Conservation (phyloP, 352 stramenopile genomes). For the Globisporangium rhizosaccharum region DNA sequence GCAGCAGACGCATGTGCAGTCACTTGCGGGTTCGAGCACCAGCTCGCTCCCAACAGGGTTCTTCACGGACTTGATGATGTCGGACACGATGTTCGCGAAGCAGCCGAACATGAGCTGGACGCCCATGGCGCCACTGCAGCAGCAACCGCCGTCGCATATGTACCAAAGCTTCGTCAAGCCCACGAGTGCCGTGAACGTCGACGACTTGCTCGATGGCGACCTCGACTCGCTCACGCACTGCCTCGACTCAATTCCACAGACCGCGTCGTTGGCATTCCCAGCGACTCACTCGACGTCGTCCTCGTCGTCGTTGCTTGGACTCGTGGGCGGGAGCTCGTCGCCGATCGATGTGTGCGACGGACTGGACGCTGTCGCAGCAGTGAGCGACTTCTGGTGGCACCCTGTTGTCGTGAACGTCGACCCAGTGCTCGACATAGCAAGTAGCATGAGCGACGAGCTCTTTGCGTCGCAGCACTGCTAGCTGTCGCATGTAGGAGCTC, state of each 20-base stretch:
- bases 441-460: not conserved
- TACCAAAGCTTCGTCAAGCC: not conserved
- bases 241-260: constrained; percentile 5
- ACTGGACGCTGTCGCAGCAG: constrained; percentile 7
- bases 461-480: not conserved
- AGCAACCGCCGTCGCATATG: not conserved
- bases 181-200: not conserved
- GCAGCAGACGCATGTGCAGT: not conserved
- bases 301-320: not conserved
- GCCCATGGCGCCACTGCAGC: not conserved
- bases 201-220: constrained; percentile 8
- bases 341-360: constrained; percentile 15
- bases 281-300: not conserved
- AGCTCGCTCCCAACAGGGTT: constrained; percentile 5
- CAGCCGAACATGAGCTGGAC: not conserved
- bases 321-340: constrained; percentile 4
- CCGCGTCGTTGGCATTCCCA: not conserved
- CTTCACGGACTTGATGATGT: constrained; percentile 16
- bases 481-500: not conserved
- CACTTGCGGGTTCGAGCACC: not conserved
- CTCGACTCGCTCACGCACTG: constrained; percentile 8
- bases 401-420: not conserved
- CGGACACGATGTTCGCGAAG: constrained; percentile 6
- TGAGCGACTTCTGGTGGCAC: constrained; percentile 12
- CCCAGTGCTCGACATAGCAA: not conserved